Base-by-base conservation (phyloP, 208 protist species). In the Strigomonas galati region DNA sequence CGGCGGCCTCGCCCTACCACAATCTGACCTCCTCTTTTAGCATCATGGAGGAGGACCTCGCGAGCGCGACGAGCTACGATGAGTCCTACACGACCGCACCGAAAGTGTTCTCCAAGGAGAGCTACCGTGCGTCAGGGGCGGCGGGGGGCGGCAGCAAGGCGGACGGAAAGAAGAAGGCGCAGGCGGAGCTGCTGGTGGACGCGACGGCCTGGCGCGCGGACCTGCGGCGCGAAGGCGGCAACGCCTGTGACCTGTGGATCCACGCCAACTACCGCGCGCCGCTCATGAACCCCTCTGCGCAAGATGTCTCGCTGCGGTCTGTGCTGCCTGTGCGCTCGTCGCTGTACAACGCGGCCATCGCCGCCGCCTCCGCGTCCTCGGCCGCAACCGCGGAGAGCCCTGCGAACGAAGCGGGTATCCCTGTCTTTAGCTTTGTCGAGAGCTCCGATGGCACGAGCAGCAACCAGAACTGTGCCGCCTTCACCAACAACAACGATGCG, bases 21-120 rank as follows among this genome's bases (percentile, higher is more conserved):
- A 69, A 66, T 26, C 84, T 95, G 3, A 84, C 71, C 27, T 77
- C 83, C 40, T 76, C 85, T 24, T 92, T 85, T 62, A 63, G 65
- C 10, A 55, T 87, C 35, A 83, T 92, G 72, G 85, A 92, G 68
- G 86, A 91, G 66, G 85, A 92, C 51, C 71, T 94, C 9, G 66
- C 72, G 44, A 72, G 65, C 17, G 65, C 68, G 37, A 89, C 79
- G 1, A 74, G 66, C 14, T 68, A 49, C 70, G 63, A 71, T 57
- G 78, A 79, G 5, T 59, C 74, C 19, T 23, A 74, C 24, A 32
- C 63, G 23, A 61, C 21, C 19, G 48, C 52, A n/a, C 24, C 10
- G 10, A 59, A 62, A 26, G 54, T 61, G 28, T 40, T 43, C 40
- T 24, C 61, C 27, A 26, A 19, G 17, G 49, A 60, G 31, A 43